Percentiles rank a stretch among this genome's conserved stretches.
Conservation (phyloP, 164 flowering plant species). For the Protea cynaroides region DNA sequence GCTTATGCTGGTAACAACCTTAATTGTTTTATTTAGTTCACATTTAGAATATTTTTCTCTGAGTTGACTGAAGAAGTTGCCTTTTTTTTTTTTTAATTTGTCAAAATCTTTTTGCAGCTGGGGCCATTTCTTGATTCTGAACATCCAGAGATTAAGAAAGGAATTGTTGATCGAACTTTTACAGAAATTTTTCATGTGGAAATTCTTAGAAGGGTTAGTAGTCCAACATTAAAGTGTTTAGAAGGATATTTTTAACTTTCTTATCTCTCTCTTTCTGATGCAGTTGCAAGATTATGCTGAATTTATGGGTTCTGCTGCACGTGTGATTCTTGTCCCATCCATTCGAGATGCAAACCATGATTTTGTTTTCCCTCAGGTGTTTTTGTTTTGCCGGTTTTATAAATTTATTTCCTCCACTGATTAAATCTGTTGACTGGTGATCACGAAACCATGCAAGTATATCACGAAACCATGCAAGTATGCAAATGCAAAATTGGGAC, state of each 20-base stretch:
- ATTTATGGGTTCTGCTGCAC: slow-evolving; percentile 70
- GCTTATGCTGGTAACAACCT: slow-evolving; percentile 62
- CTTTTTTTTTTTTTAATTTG: not conserved
- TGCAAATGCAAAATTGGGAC: not conserved
- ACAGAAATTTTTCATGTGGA: slow-evolving; percentile 72
- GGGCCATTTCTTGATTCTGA: slow-evolving; percentile 98
- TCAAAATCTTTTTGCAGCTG: slow-evolving; percentile 43
- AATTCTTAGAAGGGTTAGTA: slow-evolving; percentile 64
- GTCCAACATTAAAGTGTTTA: not conserved
- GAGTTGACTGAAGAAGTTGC: not conserved
- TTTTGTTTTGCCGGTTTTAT: not conserved
- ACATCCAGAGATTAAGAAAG: slow-evolving; percentile 82
- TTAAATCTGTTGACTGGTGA: slow-evolving; percentile 3
- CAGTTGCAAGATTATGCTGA: slow-evolving; percentile 89
- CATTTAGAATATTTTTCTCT: slow-evolving; percentile 5
- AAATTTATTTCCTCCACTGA: slow-evolving; percentile 1
- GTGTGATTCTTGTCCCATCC: slow-evolving; percentile 84
- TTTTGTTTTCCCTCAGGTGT: slow-evolving; percentile 96
- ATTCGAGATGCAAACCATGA: slow-evolving; percentile 89
- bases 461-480: not conserved
- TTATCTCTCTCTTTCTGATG: slow-evolving; percentile 4
- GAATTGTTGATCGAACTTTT: slow-evolving; percentile 52
- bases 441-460: not conserved
- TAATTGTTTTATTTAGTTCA: not conserved
- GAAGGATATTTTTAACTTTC: not conserved